phyloP scores from a whole-genome alignment of 805 yeast genomes.

The Starmera pachycereana region DNA sequence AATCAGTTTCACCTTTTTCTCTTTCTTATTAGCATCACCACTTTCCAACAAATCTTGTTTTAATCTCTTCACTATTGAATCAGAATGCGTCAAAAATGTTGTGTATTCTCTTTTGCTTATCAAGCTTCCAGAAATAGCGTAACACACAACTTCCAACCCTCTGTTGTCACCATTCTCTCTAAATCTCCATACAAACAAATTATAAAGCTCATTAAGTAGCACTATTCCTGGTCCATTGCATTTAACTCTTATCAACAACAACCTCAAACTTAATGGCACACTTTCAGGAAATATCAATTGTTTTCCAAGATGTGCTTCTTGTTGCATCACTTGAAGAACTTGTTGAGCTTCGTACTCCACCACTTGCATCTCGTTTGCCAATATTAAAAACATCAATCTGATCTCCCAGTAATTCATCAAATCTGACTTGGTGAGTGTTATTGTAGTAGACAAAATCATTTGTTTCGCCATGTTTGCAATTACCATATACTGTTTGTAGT shows the following conservation, averaged over 20 bases:
- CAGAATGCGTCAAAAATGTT: conserved; percentile 16
- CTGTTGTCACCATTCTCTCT: neutral
- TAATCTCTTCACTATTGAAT: conserved; percentile 6
- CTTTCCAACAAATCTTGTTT: neutral
- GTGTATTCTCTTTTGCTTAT: conserved; percentile 20
- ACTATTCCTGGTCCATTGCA: conserved; percentile 13
- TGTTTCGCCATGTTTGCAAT: too few relatives aligned
- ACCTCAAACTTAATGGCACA: conserved; percentile 12
- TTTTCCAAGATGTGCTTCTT: neutral
- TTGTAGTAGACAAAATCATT: too few relatives aligned
- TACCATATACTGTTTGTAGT: too few relatives aligned
- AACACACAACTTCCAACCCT: conserved; percentile 6
- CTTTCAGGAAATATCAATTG: conserved; percentile 7
- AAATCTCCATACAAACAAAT: conserved; percentile 4
- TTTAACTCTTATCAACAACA: conserved; percentile 15
- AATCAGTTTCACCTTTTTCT: neutral
- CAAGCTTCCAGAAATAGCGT: conserved; percentile 15
- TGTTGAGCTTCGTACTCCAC: conserved; percentile 18
- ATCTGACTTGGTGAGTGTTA: too few relatives aligned
- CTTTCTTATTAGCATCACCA: neutral
- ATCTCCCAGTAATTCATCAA: conserved; percentile 13
- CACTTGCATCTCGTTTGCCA: conserved; percentile 12
- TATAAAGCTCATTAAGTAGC: conserved; percentile 6
- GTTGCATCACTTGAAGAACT: conserved; percentile 7
- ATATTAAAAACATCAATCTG: conserved; percentile 10